Base-by-base conservation (phyloP, 2,329 filamentous ascomycete species). In the Fusarium sp. region DNA sequence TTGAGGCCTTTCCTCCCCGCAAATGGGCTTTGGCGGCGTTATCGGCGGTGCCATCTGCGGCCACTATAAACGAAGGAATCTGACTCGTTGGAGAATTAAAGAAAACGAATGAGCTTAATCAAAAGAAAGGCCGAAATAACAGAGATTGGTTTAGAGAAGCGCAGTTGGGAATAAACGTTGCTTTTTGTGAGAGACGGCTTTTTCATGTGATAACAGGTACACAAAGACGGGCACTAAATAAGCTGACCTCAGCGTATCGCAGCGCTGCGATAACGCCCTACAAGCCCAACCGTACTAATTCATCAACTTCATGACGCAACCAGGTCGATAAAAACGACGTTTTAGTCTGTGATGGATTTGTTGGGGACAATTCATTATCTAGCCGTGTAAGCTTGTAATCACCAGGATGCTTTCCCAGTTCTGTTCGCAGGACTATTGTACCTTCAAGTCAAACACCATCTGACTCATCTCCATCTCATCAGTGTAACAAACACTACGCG, bases 231-330 rank as follows among this genome's bases (percentile, higher is more conserved):
- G 47, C 40, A 65, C 61, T 29, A 65, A 42, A 34, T 42, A 63
- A 65, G 60, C 62, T 47, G 50, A 50, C 52, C 65, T 60, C 68
- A 71, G 64, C 68, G 68, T 72, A 71, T 72, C 59, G 68, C 40
- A 51, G 43, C 54, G 22, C 68, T 12, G 59, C 55, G 68, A 71
- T 71, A 71, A 72, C 68, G 68, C 68, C 68, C 47, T 70, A 46
- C 34, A 59, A 68, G 52, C 62, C 49, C 22, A 18, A 38, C 11
- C n/a, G 45, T 53, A 57, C 68, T 57, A 55, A 71, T 65, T 34
- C 54, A 65, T 65, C 42, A 11, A 59, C 16, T 38, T 69, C 68
- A 66, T 71, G 68, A 72, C 68, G 68, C 68, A 71, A 72, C 51
- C 68, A 62, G 59, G 34, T 47, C 16, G 32, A 55, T 46, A 54